Evolutionary conservation across 2,329 filamentous ascomycete genomes (phyloP), one percentile per base, ranked within the genome.

Genomic region (Lachnum nothofagi): DNA sequence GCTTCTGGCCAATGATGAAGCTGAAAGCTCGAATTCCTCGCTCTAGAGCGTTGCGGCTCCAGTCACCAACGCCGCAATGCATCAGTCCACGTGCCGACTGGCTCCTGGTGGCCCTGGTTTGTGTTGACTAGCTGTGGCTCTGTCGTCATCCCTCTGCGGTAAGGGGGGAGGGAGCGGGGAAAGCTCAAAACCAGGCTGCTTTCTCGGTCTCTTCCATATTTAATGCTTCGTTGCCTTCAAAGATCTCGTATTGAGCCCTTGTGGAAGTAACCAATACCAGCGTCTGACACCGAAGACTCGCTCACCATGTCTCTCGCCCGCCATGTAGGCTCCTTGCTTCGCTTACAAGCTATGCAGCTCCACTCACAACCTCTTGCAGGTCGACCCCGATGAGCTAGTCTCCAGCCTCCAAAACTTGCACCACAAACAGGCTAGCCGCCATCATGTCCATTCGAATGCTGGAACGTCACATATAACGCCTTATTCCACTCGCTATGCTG

Each of bases 401-500:
- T 61, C 71, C 46, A 71, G 68, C 19, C 72, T 83, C 37, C 73
- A 75, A 41, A 71, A 76, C 54, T 53, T 68, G 20, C 63, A 70
- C 35, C 64, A 71, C 50, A 66, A 64, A 17, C 63, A 68, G 31
- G 63, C 67, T 33, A 64, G 65, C 7, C 53, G 61, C 4, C 52
- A 53, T 12, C 62, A 65, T 46, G 44, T 72, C 24, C 70, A 70
- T 42, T 67, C 65, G 16, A 58, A 64, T n/a, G 69, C 67, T 29
- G 66, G 67, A 8, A 69, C 71, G n/a, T 70, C 70, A 6, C 77
- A 80, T 57, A 72, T 73, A 8, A 82, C 77, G 2, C 70, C 79
- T 57, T 83, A 82, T 61, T 75, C 75, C 2, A 78, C 72, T 17
- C 71, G 75, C 35, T 83, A 83, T 64, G 72, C 77, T 17, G 72